Evolutionary conservation across 441 rosid species (phyloP).

Genomic region (Heliophila coronopifolia): DNA sequence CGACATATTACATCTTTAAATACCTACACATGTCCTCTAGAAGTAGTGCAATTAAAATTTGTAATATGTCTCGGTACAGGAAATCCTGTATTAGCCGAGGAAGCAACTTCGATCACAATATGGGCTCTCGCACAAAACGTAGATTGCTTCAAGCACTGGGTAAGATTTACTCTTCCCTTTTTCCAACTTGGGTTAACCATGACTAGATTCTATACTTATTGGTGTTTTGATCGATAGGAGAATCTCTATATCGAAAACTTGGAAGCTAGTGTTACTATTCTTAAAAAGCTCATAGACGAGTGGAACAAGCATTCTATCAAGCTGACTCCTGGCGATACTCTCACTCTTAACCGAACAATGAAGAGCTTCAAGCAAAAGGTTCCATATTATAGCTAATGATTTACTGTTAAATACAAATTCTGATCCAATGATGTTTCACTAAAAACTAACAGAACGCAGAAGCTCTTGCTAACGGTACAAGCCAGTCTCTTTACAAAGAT

Average conservation of each 20-base stretch:
- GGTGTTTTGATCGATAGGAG: constrained; percentile 40
- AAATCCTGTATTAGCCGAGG: constrained; percentile 53
- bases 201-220: constrained; percentile 4
- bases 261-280: constrained; percentile 52
- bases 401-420: not conserved
- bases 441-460: constrained; percentile 53
- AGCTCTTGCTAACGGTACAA: constrained; percentile 39
- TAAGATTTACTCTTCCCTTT: constrained; percentile 27
- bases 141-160: constrained; percentile 90
- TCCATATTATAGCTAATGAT: not conserved
- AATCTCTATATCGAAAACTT: constrained; percentile 60
- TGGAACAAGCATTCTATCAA: constrained; percentile 56
- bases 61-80: constrained; percentile 30
- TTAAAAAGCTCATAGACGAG: constrained; percentile 53
- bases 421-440: not conserved
- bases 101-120: constrained; percentile 54
- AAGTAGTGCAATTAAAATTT: not conserved
- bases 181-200: not conserved
- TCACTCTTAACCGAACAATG: constrained; percentile 42
- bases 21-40: not conserved
- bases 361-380: constrained; percentile 71
- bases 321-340: constrained; percentile 41
- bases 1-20: not conserved
- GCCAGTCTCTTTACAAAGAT: constrained; percentile 36
- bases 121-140: constrained; percentile 69